Evolutionary conservation across 2,329 filamentous ascomycete species (phyloP).

Genomic region (Colletotrichum sojae): DNA sequence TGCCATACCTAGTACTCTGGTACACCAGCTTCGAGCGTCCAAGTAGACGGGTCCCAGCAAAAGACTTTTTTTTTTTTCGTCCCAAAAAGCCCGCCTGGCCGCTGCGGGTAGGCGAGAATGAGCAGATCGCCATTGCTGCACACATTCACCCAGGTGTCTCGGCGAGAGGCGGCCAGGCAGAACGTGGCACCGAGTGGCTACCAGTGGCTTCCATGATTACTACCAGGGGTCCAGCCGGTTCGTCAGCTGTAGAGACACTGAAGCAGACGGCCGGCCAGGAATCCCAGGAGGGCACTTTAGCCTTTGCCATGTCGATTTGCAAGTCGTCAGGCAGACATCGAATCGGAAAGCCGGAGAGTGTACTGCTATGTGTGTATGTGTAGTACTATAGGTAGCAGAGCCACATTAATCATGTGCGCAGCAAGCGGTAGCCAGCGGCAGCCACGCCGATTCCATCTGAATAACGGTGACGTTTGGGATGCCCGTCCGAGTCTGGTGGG

Average conservation of each 20-base stretch:
- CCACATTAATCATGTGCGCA: conserved; percentile 10
- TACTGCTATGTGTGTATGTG: background rate
- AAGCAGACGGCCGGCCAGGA: conserved; percentile 7
- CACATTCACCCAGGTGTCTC: conserved; percentile 15
- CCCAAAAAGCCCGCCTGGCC: conserved; percentile 30
- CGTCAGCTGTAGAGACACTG: conserved; percentile 8
- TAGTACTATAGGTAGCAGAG: background rate
- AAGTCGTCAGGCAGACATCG: conserved; percentile 7
- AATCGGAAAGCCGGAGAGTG: conserved; percentile 29
- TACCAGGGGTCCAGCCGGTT: conserved; percentile 12
- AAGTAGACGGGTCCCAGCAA: conserved; percentile 27
- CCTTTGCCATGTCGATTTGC: conserved; percentile 25
- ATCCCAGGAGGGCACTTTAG: conserved; percentile 11
- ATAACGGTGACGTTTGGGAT: conserved; percentile 35
- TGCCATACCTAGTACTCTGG: no score
- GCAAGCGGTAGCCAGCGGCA: conserved; percentile 30
- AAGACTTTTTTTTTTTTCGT: conserved; percentile 28
- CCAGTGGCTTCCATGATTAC: conserved; percentile 14
- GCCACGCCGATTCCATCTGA: conserved; percentile 35
- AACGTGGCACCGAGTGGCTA: conserved; percentile 8
- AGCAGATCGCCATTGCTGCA: conserved; percentile 25
- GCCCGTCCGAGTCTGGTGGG: conserved; percentile 19
- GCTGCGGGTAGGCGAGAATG: conserved; percentile 2
- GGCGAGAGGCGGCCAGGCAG: conserved; percentile 9
- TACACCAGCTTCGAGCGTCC: conserved; percentile 2